phyloP scores from a whole-genome alignment of 805 yeast genomes.

The Hanseniaspora thailandica region DNA sequence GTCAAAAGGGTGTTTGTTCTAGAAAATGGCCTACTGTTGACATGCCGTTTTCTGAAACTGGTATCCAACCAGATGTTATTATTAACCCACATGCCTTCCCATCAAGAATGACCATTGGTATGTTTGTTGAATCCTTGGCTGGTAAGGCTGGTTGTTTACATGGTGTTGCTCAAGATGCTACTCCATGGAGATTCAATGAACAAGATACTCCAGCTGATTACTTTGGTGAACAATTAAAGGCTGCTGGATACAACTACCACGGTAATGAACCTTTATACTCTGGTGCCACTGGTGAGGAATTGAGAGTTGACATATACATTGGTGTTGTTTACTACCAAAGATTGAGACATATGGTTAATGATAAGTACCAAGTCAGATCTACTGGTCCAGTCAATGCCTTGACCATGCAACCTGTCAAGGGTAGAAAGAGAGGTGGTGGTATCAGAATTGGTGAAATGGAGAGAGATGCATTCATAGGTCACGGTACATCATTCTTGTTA shows the following conservation, averaged over 20 bases:
- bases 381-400: conserved; percentile 95
- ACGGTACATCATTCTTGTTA: conserved; percentile 87
- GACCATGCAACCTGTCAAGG: conserved; percentile 99
- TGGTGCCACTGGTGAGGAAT: conserved; percentile 96
- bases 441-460: conserved; percentile 99
- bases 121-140: conserved; percentile 97
- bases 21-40: conserved; percentile 96
- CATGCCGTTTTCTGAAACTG: conserved; percentile 93
- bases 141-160: conserved; percentile 98
- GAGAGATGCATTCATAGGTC: conserved; percentile 97
- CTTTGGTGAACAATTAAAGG: conserved; percentile 82
- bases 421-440: conserved; percentile 98
- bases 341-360: conserved; percentile 98
- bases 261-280: conserved; percentile 99
- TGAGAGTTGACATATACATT: conserved; percentile 87
- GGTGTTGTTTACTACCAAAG: conserved; percentile 97
- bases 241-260: conserved; percentile 91
- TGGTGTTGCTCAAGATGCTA: conserved; percentile 92
- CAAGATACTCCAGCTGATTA: conserved; percentile 91
- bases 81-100: conserved; percentile 99
- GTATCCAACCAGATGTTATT: conserved; percentile 94
- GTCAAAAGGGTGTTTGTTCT: conserved; percentile 97
- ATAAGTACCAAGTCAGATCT: conserved; percentile 97
- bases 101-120: conserved; percentile 99
- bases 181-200: conserved; percentile 92